Evolutionary conservation across 2,329 filamentous ascomycete species (phyloP), one percentile per base, ranked within the genome.

Genomic region (Fusarium armeniacum): DNA sequence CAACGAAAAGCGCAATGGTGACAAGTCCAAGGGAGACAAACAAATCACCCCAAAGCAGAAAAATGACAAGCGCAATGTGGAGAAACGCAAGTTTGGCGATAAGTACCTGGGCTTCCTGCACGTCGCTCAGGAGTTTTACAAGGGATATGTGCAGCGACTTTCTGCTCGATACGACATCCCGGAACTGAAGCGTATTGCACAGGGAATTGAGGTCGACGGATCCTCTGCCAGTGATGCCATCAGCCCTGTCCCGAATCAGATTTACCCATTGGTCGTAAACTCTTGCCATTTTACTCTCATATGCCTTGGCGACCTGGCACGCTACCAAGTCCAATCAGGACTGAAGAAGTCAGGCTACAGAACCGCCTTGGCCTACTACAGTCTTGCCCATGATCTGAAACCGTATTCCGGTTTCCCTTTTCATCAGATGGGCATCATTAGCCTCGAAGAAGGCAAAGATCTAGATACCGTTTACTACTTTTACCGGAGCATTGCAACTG

Each of bases 341-440:
- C 86, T 86, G 64, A 94, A 92, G 78, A 87, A 89, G 68, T 89
- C 90, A 55, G 92, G 91, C 73, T 97, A 93, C 84, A 91, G 91
- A 28, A 89, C 89, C 16, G 93, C 95, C 16, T 85, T 94, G 75
- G 90, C 91, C 13, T 97, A 95, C 79, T 98, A 99, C 79, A 84
- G 87, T 58, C 84, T 98, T 63, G 96, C 96, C 24, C 89, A 90
- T 69, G 89, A 91, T 53, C 86, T 98, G 55, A 87, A 92, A 71
- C 93, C 95, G 5, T 84, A 88, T 20, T 93, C 92, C 46, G 95
- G 95, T 32, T 88, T 90, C 67, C 92, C 93, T 18, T 92, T 97
- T 76, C 95, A 99, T 75, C 96, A 98, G 79, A 89, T 96, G 78
- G 94, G 93, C 36, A 92, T 98, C 36, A 91, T 98, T 62, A 91